These are phyloP conservation scores for Chalciporus chontae DNA, from an alignment of 768 basidiomycete species.

Conservation along the genomic window DNA sequence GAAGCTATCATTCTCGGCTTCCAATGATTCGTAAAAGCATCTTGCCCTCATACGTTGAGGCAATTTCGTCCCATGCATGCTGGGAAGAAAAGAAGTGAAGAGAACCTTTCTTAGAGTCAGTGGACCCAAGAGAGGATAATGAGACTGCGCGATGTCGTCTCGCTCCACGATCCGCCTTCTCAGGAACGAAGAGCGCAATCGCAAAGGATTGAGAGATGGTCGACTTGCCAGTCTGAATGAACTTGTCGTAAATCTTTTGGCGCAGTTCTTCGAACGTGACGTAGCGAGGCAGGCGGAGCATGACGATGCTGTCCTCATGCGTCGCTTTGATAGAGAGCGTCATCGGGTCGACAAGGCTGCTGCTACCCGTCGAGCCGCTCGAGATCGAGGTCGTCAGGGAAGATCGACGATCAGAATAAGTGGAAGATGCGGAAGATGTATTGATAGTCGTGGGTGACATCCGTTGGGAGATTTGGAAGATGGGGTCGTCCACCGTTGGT, in stretches of 20 bases:
- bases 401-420: slow-evolving; percentile 19
- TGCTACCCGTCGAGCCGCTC: slow-evolving; percentile 35
- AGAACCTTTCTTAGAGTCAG: slow-evolving; percentile 12
- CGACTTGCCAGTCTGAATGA: slow-evolving; percentile 57
- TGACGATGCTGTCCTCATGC: slow-evolving; percentile 57
- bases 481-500: slow-evolving; percentile 12
- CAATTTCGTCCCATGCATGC: slow-evolving; percentile 57
- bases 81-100: slow-evolving; percentile 51
- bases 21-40: slow-evolving; percentile 52
- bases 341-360: slow-evolving; percentile 15
- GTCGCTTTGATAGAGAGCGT: slow-evolving; percentile 61
- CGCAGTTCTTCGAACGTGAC: slow-evolving; percentile 52
- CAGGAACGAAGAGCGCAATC: slow-evolving; percentile 48
- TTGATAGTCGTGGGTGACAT: slow-evolving; percentile 7
- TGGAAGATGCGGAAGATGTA: slow-evolving; percentile 2
- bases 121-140: slow-evolving; percentile 33
- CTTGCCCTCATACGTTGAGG: slow-evolving; percentile 44
- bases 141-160: slow-evolving; percentile 32
- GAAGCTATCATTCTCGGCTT: slow-evolving; percentile 20
- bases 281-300: slow-evolving; percentile 52
- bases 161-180: slow-evolving; percentile 2
- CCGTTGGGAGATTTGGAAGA: slow-evolving; percentile 7
- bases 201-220: slow-evolving; percentile 53
- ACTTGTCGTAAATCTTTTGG: slow-evolving; percentile 59
- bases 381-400: slow-evolving; percentile 34